Percentiles rank a stretch among this genome's conserved stretches.
These are phyloP conservation scores for Margaritispora aquatica DNA, from an alignment of 495 filamentous ascomycete species.

Conservation along the genomic window DNA sequence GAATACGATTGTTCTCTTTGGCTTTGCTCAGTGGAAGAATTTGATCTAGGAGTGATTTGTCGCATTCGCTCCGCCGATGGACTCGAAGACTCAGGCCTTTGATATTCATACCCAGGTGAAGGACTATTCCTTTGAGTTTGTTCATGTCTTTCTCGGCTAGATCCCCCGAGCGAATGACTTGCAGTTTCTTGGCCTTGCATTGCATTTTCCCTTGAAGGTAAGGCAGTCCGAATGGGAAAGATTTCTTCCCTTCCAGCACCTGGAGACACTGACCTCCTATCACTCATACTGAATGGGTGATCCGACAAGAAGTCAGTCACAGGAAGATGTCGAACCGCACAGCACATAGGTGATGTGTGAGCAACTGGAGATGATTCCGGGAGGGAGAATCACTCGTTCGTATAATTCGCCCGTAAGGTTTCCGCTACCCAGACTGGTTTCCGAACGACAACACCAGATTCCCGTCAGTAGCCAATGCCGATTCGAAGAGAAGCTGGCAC, in stretches of 20 bases:
- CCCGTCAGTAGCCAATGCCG: neutral
- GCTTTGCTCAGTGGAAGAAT: slow-evolving; percentile 2
- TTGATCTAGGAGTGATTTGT: slow-evolving; percentile 6
- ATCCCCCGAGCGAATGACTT: slow-evolving; percentile 11
- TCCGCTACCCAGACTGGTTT: neutral
- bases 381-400: too few species aligned
- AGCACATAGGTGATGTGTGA: slow-evolving; percentile 17
- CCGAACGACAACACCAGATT: neutral
- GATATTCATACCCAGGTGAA: slow-evolving; percentile 12
- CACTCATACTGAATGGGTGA: slow-evolving; percentile 20
- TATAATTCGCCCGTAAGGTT: too few species aligned
- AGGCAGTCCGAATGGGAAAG: slow-evolving; percentile 10
- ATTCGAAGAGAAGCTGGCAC: too few species aligned
- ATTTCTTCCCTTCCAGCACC: slow-evolving; percentile 15
- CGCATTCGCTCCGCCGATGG: slow-evolving; percentile 9
- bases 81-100: slow-evolving; percentile 9
- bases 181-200: slow-evolving; percentile 20
- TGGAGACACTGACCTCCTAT: slow-evolving; percentile 12
- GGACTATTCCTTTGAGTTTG: neutral
- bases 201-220: slow-evolving; percentile 18
- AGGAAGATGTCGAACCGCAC: slow-evolving; percentile 11
- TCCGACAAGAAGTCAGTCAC: slow-evolving; percentile 24
- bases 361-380: neutral
- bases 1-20: slow-evolving; percentile 11
- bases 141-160: neutral